Percentiles rank a stretch among this genome's conserved stretches.
Evolutionary conservation across 208 protist genomes (phyloP).

Genomic region (Trypanosomatidae sp.): DNA sequence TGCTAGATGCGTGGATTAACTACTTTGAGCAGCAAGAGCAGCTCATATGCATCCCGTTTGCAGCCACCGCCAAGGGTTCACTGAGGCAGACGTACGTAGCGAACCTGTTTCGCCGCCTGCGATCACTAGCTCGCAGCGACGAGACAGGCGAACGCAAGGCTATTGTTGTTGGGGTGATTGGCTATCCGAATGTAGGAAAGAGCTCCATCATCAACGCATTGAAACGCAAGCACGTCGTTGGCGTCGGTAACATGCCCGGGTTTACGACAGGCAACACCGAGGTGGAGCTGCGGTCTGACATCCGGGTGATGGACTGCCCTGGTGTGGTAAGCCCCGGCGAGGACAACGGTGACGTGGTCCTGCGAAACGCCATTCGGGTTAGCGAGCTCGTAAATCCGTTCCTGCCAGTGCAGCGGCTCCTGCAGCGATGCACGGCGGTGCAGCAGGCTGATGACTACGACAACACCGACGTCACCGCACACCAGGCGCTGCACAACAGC

Average conservation of each 20-base stretch:
- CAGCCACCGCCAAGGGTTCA: conserved; percentile 82
- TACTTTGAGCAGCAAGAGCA: conserved; percentile 86
- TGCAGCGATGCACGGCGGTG: conserved; percentile 79
- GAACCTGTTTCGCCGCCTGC: conserved; percentile 92
- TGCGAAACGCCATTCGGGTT: conserved; percentile 96
- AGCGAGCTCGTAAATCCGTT: conserved; percentile 94
- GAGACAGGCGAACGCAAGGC: conserved; percentile 82
- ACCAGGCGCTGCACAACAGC: conserved; percentile 12
- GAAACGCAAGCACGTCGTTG: conserved; percentile 93
- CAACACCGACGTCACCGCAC: conserved; percentile 33
- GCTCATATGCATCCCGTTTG: conserved; percentile 82
- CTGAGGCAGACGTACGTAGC: conserved; percentile 53
- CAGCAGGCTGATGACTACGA: conserved; percentile 47
- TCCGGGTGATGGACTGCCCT: conserved; percentile 97
- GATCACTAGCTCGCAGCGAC: conserved; percentile 78
- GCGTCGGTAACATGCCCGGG: conserved; percentile 93
- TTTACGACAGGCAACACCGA: conserved; percentile 95
- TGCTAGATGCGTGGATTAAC: conserved; percentile 82
- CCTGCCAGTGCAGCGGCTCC: conserved; percentile 85
- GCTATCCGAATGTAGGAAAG: conserved; percentile 99
- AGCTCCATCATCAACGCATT: conserved; percentile 97
- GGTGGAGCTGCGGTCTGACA: conserved; percentile 95
- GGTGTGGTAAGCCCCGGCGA: conserved; percentile 94
- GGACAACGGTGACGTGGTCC: conserved; percentile 91
- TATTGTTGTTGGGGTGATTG: conserved; percentile 97